phyloP scores from a whole-genome alignment of 1,284 basidiomycete species.

The Laetiporus sulphureus region DNA sequence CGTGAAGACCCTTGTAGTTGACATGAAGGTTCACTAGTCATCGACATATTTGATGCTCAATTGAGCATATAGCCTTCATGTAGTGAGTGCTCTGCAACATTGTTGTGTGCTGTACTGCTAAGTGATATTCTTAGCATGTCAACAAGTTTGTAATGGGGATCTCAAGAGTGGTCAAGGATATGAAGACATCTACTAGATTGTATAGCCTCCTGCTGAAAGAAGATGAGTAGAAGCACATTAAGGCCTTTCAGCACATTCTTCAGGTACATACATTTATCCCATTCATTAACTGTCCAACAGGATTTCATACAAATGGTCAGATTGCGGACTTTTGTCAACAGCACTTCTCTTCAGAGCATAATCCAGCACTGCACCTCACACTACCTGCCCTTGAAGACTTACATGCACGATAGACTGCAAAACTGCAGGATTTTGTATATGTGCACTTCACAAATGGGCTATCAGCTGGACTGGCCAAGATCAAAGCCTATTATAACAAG shows the following conservation, averaged over 20 bases:
- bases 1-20: too few relatives aligned
- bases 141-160: neutral
- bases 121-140: slow-evolving; percentile 16
- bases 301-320: neutral
- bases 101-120: neutral
- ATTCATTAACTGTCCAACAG: neutral
- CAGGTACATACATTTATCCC: too few relatives aligned
- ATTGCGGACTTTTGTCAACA: slow-evolving; percentile 1
- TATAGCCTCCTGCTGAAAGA: too few relatives aligned
- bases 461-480: slow-evolving; percentile 10
- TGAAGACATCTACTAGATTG: too few relatives aligned
- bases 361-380: slow-evolving; percentile 23
- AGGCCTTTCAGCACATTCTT: too few relatives aligned
- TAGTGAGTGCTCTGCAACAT: slow-evolving; percentile 12
- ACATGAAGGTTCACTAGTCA: too few relatives aligned
- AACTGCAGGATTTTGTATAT: slow-evolving; percentile 16
- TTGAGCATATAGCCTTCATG: slow-evolving; percentile 13
- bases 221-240: too few relatives aligned
- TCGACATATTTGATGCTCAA: too few relatives aligned
- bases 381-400: slow-evolving; percentile 31
- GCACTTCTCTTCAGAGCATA: neutral
- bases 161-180: neutral
- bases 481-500: slow-evolving; percentile 14
- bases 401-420: too few relatives aligned
- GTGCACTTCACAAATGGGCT: slow-evolving; percentile 3